Evolutionary conservation across 108 stramenopile species (phyloP), one percentile per base, ranked within the genome.

Genomic region (Fragilariopsis cylindrus): DNA sequence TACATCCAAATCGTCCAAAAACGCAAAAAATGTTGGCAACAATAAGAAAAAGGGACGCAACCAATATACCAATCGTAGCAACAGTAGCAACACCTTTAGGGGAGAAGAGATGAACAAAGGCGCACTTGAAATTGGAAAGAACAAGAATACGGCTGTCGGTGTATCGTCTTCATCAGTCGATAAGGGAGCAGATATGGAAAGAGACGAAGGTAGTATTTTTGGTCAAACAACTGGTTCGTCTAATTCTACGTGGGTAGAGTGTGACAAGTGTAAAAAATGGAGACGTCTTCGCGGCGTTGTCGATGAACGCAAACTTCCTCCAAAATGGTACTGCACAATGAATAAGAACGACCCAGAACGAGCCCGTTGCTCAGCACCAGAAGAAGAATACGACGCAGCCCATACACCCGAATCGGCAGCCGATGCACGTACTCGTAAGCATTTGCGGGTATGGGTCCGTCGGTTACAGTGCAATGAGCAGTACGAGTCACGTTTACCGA

Each of bases 221-320:
- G 92, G 92, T 18, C 92, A 92, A 60, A 93, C 94, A 49, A 78
- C 88, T 12, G 94, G 94, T 43, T 50, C 82, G 12, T 86, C 78
- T 78, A 91, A 95, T 72, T 84, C 89, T 21, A 93, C 92, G 53
- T 95, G 94, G 94, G 94, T 95, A 15, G 88, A 93, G 71, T 95
- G 94, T 73, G 94, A 95, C 84, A 89, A 87, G 55, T 95, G 94
- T 78, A 90, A 93, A 70, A 95, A 95, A 89, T 95, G 94, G 94
- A 87, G 94, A 52, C 89, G 94, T 55, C 89, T 95, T 44, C 88
- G 94, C 15, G 94, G 94, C 44, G 90, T 95, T 6, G 90, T 95
- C 44, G 94, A 95, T 74, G 89, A 89, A 57, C 78, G 86, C 50
- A 92, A 95, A 66, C 89, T 95, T 7, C 94, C 94, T 4, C 83